These are phyloP conservation scores for Magnolia officinalis DNA, from an alignment of 164 flowering plant species.

Conservation along the genomic window DNA sequence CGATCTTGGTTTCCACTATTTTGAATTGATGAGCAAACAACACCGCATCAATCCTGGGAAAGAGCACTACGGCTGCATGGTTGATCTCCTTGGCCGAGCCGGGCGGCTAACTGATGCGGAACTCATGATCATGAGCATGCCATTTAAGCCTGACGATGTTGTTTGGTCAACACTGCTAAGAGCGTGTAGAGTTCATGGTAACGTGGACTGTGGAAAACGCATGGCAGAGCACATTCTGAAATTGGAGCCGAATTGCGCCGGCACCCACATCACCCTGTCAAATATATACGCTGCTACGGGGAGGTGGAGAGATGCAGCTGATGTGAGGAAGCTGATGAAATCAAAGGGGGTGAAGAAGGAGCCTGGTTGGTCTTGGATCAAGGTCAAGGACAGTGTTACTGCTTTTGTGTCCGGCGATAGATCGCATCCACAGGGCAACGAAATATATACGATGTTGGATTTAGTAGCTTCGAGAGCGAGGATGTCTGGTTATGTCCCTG, in stretches of 20 bases:
- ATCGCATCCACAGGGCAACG: conserved; percentile 52
- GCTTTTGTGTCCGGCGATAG: conserved; percentile 73
- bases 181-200: conserved; percentile 64
- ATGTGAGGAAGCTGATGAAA: conserved; percentile 62
- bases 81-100: conserved; percentile 81
- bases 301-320: conserved; percentile 72
- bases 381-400: conserved; percentile 53
- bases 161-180: conserved; percentile 81
- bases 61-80: conserved; percentile 91
- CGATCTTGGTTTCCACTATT: conserved; percentile 70
- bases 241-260: conserved; percentile 65
- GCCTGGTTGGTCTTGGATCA: conserved; percentile 89
- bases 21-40: conserved; percentile 44
- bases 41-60: conserved; percentile 56
- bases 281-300: conserved; percentile 70
- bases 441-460: conserved; percentile 43
- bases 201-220: conserved; percentile 62
- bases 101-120: conserved; percentile 75
- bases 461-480: conserved; percentile 38
- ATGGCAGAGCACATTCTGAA: conserved; percentile 58
- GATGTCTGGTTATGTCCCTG: conserved; percentile 6
- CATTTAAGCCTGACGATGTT: conserved; percentile 69
- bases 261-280: conserved; percentile 65
- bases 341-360: conserved; percentile 76
- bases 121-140: conserved; percentile 67